phyloP scores from a whole-genome alignment of 768 basidiomycete species.

The Astraeus odoratus region DNA sequence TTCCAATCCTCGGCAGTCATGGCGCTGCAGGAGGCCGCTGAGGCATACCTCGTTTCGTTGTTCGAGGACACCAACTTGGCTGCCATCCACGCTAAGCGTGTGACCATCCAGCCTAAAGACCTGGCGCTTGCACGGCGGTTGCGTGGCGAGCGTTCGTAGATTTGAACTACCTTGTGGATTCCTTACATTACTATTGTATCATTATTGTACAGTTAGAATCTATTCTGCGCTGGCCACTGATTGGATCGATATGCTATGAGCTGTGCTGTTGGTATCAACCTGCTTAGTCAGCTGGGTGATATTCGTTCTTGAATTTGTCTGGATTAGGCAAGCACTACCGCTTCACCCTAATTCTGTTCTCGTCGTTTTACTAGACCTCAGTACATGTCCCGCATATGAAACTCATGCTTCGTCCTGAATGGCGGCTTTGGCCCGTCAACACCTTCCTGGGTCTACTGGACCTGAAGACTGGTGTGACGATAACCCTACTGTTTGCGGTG shows the following conservation, averaged over 20 bases:
- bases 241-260: too few relatives aligned
- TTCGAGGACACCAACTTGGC: constrained; percentile 79
- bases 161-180: not conserved
- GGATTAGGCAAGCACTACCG: too few relatives aligned
- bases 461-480: constrained; percentile 87
- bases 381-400: constrained; percentile 50
- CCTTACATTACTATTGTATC: constrained; percentile 15
- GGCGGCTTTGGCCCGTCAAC: constrained; percentile 73
- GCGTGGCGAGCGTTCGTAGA: constrained; percentile 68
- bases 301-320: too few relatives aligned
- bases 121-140: constrained; percentile 70
- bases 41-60: constrained; percentile 72
- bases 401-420: constrained; percentile 76
- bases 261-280: not conserved
- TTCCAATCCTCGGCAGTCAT: constrained; percentile 90
- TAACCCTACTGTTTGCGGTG: constrained; percentile 86
- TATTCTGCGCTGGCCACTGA: too few relatives aligned
- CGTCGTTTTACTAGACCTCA: constrained; percentile 3
- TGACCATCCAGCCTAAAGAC: constrained; percentile 77
- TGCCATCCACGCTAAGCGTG: constrained; percentile 77
- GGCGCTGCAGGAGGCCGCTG: constrained; percentile 82
- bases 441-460: constrained; percentile 86
- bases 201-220: not conserved
- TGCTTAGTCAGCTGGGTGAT: constrained; percentile 3
- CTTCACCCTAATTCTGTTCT: not conserved